Evolutionary conservation across 139 green algal species (phyloP), one percentile per base, ranked within the genome.

Genomic region (Gonium pectorale): DNA sequence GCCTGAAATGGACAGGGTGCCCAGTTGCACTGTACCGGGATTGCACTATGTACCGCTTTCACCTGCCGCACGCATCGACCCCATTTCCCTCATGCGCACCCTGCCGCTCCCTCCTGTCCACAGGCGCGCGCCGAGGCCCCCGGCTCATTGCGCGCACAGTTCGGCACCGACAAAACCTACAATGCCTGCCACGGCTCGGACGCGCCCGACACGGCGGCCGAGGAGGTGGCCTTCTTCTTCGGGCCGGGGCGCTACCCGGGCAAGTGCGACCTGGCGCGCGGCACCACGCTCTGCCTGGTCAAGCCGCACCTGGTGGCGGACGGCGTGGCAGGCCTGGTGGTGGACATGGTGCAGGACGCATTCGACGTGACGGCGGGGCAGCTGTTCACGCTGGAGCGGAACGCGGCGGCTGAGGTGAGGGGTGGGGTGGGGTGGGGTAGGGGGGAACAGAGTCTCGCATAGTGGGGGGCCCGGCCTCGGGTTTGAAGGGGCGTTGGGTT

Each of bases 141-240:
- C 17, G n/a, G 90, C 62, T 94, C 89, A 11, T 78, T 96, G 31
- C 86, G 93, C 24, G 94, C 91, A 4, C 70, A 75, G 43, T 94
- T 95, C 68, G 92, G 92, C 72, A 92, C 88, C n/a, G 89, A 93
- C 52, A 90, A 69, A 27, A 85, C 87, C 15, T 87, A 77, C 64
- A 97, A 96, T 67, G 94, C 94, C 13, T 92, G 86, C 62, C 94
- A 96, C 68, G 94, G 94, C n/a, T 94, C 87, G 22, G 93, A 96
- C 43, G 89, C 91, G 27, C 85, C 90, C 21, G 90, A 93, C 31
- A 94, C 90, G 15, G 93, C 94, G 8, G 87, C 88, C 22, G 69
- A 83, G 38, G 94, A 96, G 89, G 60, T 88, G 5, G 78, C 31
- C 11, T 97, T 96, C 81, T 96, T 95, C 91, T 97, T 96, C 70